Evolutionary conservation across 768 basidiomycete genomes (phyloP).

Genomic region (Pleurotus djamor): DNA sequence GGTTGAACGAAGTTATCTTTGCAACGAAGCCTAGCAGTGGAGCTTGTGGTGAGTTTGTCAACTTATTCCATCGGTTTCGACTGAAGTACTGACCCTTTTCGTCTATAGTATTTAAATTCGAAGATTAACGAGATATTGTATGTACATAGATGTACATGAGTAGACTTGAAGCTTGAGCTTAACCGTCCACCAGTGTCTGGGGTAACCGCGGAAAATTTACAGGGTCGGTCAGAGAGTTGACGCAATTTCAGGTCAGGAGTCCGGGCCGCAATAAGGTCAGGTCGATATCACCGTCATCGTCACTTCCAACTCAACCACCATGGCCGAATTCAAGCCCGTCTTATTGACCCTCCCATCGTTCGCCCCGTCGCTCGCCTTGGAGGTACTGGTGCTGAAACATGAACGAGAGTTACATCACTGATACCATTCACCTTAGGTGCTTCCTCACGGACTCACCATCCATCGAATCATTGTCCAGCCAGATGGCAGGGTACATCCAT

Average conservation of each 20-base stretch:
- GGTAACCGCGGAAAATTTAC: too few relatives aligned
- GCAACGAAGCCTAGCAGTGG: conserved; percentile 83
- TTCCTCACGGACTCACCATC: conserved; percentile 67
- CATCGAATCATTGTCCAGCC: conserved; percentile 66
- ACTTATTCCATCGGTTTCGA: not conserved
- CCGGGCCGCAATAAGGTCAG: not conserved
- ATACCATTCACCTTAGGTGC: conserved; percentile 37
- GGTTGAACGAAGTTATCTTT: conserved; percentile 68
- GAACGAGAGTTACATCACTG: conserved; percentile 4
- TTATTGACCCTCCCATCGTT: conserved; percentile 51
- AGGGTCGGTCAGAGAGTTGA: not conserved
- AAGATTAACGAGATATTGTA: not conserved
- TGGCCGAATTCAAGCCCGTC: conserved; percentile 51
- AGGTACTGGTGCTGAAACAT: conserved; percentile 33
- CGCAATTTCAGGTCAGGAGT: not conserved
- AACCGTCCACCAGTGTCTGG: too few relatives aligned
- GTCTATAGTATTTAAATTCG: conserved; percentile 7
- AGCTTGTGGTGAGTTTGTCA: conserved; percentile 63
- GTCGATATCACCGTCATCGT: not conserved
- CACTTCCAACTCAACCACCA: conserved; percentile 13
- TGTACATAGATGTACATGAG: too few relatives aligned
- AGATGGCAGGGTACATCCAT: conserved; percentile 52
- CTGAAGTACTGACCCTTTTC: not conserved
- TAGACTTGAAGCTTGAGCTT: too few relatives aligned
- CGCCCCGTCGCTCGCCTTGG: conserved; percentile 59